Base-by-base conservation (phyloP, 352 stramenopile species). In the Phytophthora quininea region DNA sequence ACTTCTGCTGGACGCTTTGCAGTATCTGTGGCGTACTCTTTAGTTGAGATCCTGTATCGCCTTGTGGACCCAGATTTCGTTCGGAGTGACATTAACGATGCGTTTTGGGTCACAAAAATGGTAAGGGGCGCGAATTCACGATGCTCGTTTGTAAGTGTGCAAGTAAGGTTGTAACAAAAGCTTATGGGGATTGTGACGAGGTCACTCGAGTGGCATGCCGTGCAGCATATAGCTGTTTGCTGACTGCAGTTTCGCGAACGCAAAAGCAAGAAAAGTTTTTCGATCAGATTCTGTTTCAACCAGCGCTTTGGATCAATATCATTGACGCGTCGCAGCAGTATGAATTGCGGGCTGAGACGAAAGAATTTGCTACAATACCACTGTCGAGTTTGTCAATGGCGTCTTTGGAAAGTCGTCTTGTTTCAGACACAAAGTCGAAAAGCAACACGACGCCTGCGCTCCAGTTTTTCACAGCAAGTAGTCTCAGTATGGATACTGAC, bases 231-330 rank as follows among this genome's bases (percentile, higher is more conserved):
- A 81, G 74, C 32, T 95, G 88, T 64, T 62, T 95, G 14, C 71
- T 94, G 11, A 90, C 79, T 2, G 87, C 86, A 3, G 84, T 95
- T 27, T 90, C 86, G 1, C 80, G 82, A 33, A 94, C 88, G 6
- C 88, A 95, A 69, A 95, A 92, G 29, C 84, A 94, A 46, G 86
- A 95, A 46, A 95, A 95, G 54, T 90, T 95, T 57, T 95, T 88
- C 51, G 86, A 92, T 54, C 88, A 95, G 64, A 89, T 95, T 38
- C 67, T 95, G 42, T 93, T 95, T 59, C 86, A 91, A 62, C 71
- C 89, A 1, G 69, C 74, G 7, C 65, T 93, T 7, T 93, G 86
- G 84, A 55, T 38, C 9, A 95, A 92, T 29, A 86, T 95, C 45
- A 32, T 94, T 6, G 82, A 92, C 31, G 35, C 64, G 1, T 68